A percentile compares a stretch with the other conserved stretches of the same genome.
Evolutionary conservation across 1,284 basidiomycete species (phyloP).

Genomic region (Ceratobasidium sp.): DNA sequence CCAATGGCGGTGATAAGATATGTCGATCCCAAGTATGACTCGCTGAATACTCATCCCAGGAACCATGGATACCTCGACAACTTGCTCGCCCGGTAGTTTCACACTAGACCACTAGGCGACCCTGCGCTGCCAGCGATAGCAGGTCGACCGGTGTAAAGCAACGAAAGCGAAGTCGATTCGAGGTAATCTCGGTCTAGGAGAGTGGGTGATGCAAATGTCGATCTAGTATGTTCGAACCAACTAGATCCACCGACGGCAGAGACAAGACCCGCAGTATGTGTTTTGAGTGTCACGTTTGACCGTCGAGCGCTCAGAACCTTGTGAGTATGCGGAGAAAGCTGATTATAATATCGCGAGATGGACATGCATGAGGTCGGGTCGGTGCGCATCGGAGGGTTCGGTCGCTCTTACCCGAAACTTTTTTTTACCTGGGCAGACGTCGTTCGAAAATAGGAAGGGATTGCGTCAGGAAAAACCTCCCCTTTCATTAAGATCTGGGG

Average conservation of each 20-base stretch:
- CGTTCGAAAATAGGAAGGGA: too few relatives aligned
- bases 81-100: not conserved
- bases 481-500: too few relatives aligned
- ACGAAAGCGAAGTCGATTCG: not conserved
- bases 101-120: not conserved
- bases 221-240: not conserved
- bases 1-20: not conserved
- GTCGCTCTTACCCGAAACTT: too few relatives aligned
- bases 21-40: not conserved
- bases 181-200: not conserved
- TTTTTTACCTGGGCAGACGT: too few relatives aligned
- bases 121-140: not conserved
- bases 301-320: not conserved
- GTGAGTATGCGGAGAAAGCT: not conserved
- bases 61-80: not conserved
- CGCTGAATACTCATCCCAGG: not conserved
- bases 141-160: not conserved
- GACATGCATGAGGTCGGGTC: not conserved
- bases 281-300: not conserved
- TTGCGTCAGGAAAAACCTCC: too few relatives aligned
- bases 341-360: not conserved
- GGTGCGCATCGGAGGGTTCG: not conserved
- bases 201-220: not conserved
- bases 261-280: not conserved
- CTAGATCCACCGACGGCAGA: not conserved